These are phyloP conservation scores for Odontarrhena argentea DNA, from an alignment of 345 rosid genomes.

Conservation along the genomic window DNA sequence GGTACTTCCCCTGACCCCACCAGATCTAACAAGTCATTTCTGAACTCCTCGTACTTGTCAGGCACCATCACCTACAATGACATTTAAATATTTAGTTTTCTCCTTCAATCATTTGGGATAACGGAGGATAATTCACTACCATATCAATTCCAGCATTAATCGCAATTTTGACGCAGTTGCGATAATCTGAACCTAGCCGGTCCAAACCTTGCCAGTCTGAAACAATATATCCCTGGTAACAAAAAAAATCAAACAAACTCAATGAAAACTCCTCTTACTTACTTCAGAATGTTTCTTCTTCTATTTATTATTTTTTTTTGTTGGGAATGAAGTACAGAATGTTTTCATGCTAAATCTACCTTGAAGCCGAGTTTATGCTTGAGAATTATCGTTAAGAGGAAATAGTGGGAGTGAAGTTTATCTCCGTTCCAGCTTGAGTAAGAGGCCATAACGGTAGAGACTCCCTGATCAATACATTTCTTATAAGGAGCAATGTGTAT, in stretches of 20 bases:
- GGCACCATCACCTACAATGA: conserved; percentile 81
- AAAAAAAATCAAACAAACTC: background rate
- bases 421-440: conserved; percentile 87
- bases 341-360: conserved; percentile 44
- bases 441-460: conserved; percentile 83
- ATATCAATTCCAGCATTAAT: conserved; percentile 92
- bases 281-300: background rate
- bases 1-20: conserved; percentile 77
- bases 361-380: conserved; percentile 76
- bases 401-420: conserved; percentile 62
- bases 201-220: conserved; percentile 87
- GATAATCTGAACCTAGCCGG: conserved; percentile 72
- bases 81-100: conserved; percentile 17
- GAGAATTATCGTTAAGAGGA: conserved; percentile 75
- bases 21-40: conserved; percentile 52
- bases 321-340: no score
- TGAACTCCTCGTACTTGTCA: conserved; percentile 53
- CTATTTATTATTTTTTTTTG: background rate
- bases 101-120: conserved; percentile 1
- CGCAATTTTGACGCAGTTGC: conserved; percentile 55
- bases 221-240: conserved; percentile 66
- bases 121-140: conserved; percentile 45
- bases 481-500: conserved; percentile 76
- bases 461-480: conserved; percentile 74
- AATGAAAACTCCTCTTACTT: background rate